Evolutionary conservation across 2,329 filamentous ascomycete genomes (phyloP).

Genomic region (Cladophialophora immunda): DNA sequence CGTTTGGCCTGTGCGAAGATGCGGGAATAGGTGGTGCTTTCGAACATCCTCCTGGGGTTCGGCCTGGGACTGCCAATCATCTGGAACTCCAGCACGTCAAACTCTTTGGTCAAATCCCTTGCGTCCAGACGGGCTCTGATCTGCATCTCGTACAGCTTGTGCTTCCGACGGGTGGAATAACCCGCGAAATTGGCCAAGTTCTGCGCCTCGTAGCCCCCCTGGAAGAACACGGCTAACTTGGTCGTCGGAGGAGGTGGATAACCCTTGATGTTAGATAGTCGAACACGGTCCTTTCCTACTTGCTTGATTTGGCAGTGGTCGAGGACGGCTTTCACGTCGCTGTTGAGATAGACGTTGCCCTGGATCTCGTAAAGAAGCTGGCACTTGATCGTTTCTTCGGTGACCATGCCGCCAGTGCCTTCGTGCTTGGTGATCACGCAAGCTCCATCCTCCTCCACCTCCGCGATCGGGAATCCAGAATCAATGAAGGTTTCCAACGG

Average conservation of each 20-base stretch:
- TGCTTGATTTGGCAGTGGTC: slow-evolving; percentile 56
- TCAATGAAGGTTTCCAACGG: slow-evolving; percentile 23
- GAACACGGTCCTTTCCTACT: too few species aligned
- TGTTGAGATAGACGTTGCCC: slow-evolving; percentile 36
- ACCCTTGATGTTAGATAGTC: slow-evolving; percentile 50
- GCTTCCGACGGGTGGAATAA: too few species aligned
- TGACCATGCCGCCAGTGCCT: too few species aligned
- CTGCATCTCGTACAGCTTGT: slow-evolving; percentile 60
- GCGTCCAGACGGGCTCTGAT: slow-evolving; percentile 48
- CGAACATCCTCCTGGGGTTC: slow-evolving; percentile 30
- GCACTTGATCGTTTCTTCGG: slow-evolving; percentile 33
- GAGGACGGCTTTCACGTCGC: slow-evolving; percentile 42
- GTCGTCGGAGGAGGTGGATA: slow-evolving; percentile 54
- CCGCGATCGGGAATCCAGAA: slow-evolving; percentile 42
- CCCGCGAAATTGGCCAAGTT: slow-evolving; percentile 56
- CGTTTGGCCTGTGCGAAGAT: slow-evolving; percentile 37
- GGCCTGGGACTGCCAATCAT: background rate
- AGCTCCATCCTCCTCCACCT: slow-evolving; percentile 36
- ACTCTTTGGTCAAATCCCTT: slow-evolving; percentile 44
- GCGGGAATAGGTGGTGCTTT: too few species aligned
- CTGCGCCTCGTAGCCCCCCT: slow-evolving; percentile 51
- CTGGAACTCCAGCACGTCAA: slow-evolving; percentile 63
- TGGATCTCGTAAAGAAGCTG: slow-evolving; percentile 45
- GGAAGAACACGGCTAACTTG: slow-evolving; percentile 52
- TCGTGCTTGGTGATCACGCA: slow-evolving; percentile 46